Base-by-base conservation (phyloP, 768 basidiomycete species). In the Clavulina sp. region DNA sequence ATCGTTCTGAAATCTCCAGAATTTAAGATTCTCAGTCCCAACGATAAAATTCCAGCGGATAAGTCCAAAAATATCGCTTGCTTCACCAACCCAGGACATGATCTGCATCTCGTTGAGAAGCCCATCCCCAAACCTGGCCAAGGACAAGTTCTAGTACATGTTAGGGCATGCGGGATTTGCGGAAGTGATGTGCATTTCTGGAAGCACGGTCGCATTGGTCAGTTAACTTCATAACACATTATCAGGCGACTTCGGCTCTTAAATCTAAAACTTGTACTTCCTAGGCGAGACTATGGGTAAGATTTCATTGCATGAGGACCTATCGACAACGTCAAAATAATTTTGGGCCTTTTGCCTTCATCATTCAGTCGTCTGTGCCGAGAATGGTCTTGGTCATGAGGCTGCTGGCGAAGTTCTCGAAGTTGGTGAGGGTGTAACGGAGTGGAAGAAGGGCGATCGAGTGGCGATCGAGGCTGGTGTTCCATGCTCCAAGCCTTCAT, bases 141-240 rank as follows among this genome's bases (percentile, higher is more conserved):
- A 28, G 43, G 43, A 13, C 43, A 46, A 24, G 43, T 46, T 24
- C 26, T 46, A 9, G 13, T 46, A 24, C 43, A 46, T 24, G 24
- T 46, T 16, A 13, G 26, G 1, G 43, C 43, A 13, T 46, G 13
- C 13, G 43, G 43, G 18, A 36, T 28, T 49, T 36, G 13, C 48
- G 63, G 63, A 23, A 63, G 62, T 33, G 66, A 65, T 52, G 63
- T 63, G 5, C 63, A 63, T 48, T 65, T 65, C 56, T 65, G 63
- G 62, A 63, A 65, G 53, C 67, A 68, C 52, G 67, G 64, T 28
- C 59, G 59, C 18, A 66, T 66, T 40, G 65, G 65, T 26, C 48
- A 48, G 9, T 34, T 48, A 2, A 65, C 65, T 24, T 28, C 16
- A 16, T 46, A 46, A 13, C 43, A 13, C 36, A 13, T 13, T 38